phyloP scores from a whole-genome alignment of 169 alveolate species.

The Eimeria falciformis region DNA sequence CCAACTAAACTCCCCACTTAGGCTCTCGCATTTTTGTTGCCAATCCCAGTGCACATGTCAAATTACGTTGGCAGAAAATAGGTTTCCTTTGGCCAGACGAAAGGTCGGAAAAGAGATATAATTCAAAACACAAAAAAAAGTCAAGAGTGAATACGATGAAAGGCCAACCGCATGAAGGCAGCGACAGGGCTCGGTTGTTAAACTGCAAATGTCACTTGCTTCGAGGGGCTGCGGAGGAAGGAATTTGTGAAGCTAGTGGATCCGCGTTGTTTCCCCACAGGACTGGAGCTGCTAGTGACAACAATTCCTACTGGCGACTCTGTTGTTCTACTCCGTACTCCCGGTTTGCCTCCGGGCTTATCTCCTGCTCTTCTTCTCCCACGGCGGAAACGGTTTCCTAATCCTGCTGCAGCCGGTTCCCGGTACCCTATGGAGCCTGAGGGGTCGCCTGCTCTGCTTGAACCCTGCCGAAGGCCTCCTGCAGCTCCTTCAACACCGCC shows the following conservation, averaged over 20 bases:
- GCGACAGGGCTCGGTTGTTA: background rate
- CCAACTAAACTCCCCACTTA: no score
- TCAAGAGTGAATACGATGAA: no score
- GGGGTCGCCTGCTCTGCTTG: slow-evolving; percentile 2
- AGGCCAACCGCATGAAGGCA: no score
- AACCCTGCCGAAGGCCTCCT: background rate
- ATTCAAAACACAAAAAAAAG: no score
- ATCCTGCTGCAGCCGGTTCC: background rate
- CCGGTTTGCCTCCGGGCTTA: background rate
- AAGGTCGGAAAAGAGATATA: no score
- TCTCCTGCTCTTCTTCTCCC: background rate
- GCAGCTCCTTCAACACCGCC: slow-evolving; percentile 11
- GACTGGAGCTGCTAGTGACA: background rate
- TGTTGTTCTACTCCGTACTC: background rate
- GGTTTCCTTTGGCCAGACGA: no score
- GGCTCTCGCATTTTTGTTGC: no score
- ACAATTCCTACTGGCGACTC: background rate
- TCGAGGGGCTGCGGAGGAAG: slow-evolving; percentile 42
- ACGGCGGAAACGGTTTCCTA: background rate
- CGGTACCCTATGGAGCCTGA: background rate
- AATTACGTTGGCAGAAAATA: no score
- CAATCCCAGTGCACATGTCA: no score
- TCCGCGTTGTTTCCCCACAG: background rate
- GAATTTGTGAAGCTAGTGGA: slow-evolving; percentile 17
- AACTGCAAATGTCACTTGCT: slow-evolving; percentile 67